These are phyloP conservation scores for Cladosporium cucumerinum DNA, from an alignment of 2,329 filamentous ascomycete species.

Conservation along the genomic window DNA sequence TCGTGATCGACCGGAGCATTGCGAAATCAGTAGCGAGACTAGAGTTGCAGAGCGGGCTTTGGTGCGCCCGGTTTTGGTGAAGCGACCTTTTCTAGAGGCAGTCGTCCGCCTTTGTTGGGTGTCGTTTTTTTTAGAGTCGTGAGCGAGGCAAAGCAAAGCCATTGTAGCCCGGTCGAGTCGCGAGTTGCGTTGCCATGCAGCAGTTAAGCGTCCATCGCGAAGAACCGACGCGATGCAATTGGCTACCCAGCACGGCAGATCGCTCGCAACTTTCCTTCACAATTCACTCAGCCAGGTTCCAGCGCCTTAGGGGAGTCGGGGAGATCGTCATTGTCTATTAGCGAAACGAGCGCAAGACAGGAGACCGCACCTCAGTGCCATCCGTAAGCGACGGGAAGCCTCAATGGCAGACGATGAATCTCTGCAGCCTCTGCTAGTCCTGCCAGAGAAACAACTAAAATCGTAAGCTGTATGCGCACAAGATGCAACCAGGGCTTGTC, in stretches of 20 bases:
- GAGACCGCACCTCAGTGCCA: background rate
- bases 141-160: background rate
- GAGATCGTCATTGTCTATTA: background rate
- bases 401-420: background rate
- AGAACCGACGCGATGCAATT: background rate
- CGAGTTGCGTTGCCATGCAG: background rate
- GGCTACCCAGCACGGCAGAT: background rate
- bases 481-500: background rate
- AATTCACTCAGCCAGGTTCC: background rate
- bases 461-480: background rate
- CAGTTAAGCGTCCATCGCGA: background rate
- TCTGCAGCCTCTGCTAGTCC: background rate
- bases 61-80: background rate
- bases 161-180: background rate
- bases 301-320: background rate
- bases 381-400: background rate
- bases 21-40: background rate
- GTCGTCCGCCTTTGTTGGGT: background rate
- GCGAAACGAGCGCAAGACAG: background rate
- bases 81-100: background rate
- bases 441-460: background rate
- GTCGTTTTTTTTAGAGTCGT: background rate
- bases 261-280: background rate
- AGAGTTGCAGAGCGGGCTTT: background rate
- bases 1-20: background rate